Conservation (phyloP, 805 yeast species). For the Starmerella ratchasimensis region DNA sequence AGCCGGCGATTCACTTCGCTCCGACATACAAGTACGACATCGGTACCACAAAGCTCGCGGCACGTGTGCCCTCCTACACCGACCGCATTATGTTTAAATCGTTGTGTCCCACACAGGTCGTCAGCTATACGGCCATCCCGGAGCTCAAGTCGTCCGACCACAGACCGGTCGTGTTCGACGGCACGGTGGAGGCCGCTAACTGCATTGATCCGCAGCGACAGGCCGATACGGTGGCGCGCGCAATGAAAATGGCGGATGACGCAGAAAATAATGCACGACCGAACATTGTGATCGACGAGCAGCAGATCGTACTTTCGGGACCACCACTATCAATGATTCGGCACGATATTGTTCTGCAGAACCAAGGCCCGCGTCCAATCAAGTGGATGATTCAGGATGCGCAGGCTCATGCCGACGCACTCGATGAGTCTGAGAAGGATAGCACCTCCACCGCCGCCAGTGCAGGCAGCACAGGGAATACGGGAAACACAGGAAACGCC, state of each 20-base stretch:
- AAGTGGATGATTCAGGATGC: slow-evolving; percentile 11
- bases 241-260: slow-evolving; percentile 32
- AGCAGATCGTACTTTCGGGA: slow-evolving; percentile 25
- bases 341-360: slow-evolving; percentile 4
- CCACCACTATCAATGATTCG: slow-evolving; percentile 18
- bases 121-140: slow-evolving; percentile 18
- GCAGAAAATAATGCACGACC: slow-evolving; percentile 35
- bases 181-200: slow-evolving; percentile 22
- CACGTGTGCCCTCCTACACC: slow-evolving; percentile 44
- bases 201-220: slow-evolving; percentile 31
- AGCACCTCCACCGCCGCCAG: too few species aligned
- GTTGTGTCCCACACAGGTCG: slow-evolving; percentile 11
- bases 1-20: slow-evolving; percentile 34
- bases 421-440: background rate
- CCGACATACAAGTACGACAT: slow-evolving; percentile 41
- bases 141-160: slow-evolving; percentile 37
- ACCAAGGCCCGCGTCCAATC: slow-evolving; percentile 14
- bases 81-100: slow-evolving; percentile 39
- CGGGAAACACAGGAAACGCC: too few species aligned
- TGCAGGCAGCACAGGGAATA: too few species aligned
- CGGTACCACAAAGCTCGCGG: slow-evolving; percentile 20
- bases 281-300: slow-evolving; percentile 28
- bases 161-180: slow-evolving; percentile 37
- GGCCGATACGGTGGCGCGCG: slow-evolving; percentile 26
- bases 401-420: slow-evolving; percentile 1